Evolutionary conservation across 2,329 filamentous ascomycete genomes (phyloP).

Genomic region (Coniochaeta sp.): DNA sequence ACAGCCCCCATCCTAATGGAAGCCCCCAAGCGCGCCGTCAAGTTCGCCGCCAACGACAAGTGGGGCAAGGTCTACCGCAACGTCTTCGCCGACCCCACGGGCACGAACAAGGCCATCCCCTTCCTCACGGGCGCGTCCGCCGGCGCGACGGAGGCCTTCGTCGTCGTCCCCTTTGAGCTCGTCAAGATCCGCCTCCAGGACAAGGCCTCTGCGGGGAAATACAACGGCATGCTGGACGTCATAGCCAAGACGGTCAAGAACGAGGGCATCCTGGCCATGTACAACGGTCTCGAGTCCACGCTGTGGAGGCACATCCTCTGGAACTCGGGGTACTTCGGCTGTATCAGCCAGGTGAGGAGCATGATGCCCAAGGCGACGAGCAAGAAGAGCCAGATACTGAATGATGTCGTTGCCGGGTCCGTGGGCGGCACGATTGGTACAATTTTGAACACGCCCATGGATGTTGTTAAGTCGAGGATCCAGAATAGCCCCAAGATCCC

Average conservation of each 20-base stretch:
- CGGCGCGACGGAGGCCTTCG: conserved; percentile 91
- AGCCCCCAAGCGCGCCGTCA: conserved; percentile 84
- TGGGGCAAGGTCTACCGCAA: conserved; percentile 95
- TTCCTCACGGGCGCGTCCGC: conserved; percentile 91
- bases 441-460: conserved; percentile 89
- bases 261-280: conserved; percentile 82
- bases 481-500: conserved; percentile 84
- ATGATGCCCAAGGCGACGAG: conserved; percentile 74
- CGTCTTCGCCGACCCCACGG: conserved; percentile 64
- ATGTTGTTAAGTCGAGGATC: conserved; percentile 96
- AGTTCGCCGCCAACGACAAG: conserved; percentile 97
- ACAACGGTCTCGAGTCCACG: conserved; percentile 94
- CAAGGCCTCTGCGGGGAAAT: conserved; percentile 84
- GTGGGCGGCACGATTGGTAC: conserved; percentile 86
- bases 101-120: conserved; percentile 89
- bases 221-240: conserved; percentile 75
- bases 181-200: conserved; percentile 98
- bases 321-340: conserved; percentile 97
- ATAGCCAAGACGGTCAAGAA: conserved; percentile 73
- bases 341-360: conserved; percentile 92
- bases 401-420: conserved; percentile 80
- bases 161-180: conserved; percentile 96
- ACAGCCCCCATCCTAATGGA: conserved; percentile 84
- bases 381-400: conserved; percentile 75
- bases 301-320: conserved; percentile 84